Percentiles rank a stretch among this genome's conserved stretches.
phyloP scores from a whole-genome alignment of 2,329 filamentous ascomycete genomes.

The Fusarium equiseti region DNA sequence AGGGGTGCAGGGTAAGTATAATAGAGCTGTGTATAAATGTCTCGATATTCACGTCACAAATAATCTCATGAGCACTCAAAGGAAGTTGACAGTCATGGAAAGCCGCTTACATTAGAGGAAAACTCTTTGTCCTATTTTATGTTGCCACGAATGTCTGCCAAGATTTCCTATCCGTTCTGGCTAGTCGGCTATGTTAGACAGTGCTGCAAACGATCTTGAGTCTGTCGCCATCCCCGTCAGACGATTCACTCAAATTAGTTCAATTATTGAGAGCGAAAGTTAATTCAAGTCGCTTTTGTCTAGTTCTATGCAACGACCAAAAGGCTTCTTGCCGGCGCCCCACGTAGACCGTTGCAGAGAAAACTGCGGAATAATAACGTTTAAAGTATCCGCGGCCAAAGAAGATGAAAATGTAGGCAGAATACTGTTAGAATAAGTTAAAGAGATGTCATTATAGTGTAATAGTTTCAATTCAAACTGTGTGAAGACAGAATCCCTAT shows the following conservation, averaged over 20 bases:
- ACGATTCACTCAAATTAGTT: too few species aligned
- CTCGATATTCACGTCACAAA: neutral
- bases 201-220: too few species aligned
- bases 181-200: neutral
- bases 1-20: neutral
- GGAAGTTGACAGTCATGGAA: neutral
- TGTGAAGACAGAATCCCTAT: neutral
- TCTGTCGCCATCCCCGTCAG: fast-evolving
- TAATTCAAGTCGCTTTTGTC: too few species aligned
- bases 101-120: neutral
- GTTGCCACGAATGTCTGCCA: neutral
- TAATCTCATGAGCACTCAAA: neutral
- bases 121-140: fast-evolving
- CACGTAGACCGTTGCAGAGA: neutral
- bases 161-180: fast-evolving
- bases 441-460: neutral
- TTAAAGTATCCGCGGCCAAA: neutral
- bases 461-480: neutral
- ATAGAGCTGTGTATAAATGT: neutral
- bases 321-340: neutral
- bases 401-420: fast-evolving
- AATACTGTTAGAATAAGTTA: neutral
- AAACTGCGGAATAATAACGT: neutral
- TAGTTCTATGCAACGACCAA: too few species aligned
- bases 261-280: too few species aligned